Conservation (phyloP, 257 asterid species). For the Asclepias syriaca region DNA sequence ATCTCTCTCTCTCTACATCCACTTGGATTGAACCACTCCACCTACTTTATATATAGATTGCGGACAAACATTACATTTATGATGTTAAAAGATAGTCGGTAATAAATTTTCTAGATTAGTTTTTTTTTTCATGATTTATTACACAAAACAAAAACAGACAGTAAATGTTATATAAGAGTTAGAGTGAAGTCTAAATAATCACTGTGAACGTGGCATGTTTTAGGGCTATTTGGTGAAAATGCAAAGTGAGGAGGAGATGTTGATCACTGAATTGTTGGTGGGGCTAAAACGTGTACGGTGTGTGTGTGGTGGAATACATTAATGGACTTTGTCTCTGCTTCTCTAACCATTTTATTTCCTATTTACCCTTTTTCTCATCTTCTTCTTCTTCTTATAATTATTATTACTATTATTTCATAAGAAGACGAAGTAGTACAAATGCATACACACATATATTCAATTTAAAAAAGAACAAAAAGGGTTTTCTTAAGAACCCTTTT, state of each 20-base stretch:
- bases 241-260: slow-evolving; percentile 18
- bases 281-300: slow-evolving; percentile 24
- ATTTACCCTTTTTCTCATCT: too few relatives aligned
- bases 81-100: too few relatives aligned
- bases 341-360: background rate
- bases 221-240: slow-evolving; percentile 1
- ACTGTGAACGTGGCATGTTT: slow-evolving; percentile 16
- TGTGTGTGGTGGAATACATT: slow-evolving; percentile 26
- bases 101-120: too few relatives aligned
- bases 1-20: slow-evolving; percentile 7
- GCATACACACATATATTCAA: too few relatives aligned
- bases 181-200: too few relatives aligned
- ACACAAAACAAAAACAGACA: too few relatives aligned
- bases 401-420: too few relatives aligned
- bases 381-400: too few relatives aligned
- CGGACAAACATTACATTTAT: slow-evolving; percentile 8
- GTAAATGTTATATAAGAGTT: too few relatives aligned
- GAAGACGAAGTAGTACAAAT: too few relatives aligned
- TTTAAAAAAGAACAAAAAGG: too few relatives aligned
- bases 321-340: slow-evolving; percentile 2
- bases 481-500: background rate
- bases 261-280: slow-evolving; percentile 23
- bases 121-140: too few relatives aligned
- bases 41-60: slow-evolving; percentile 12
- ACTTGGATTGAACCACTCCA: slow-evolving; percentile 22